Percentiles rank a stretch among this genome's conserved stretches.
Conservation (phyloP, 2,329 filamentous ascomycete genomes). For the Pyrenochaeta sp. region DNA sequence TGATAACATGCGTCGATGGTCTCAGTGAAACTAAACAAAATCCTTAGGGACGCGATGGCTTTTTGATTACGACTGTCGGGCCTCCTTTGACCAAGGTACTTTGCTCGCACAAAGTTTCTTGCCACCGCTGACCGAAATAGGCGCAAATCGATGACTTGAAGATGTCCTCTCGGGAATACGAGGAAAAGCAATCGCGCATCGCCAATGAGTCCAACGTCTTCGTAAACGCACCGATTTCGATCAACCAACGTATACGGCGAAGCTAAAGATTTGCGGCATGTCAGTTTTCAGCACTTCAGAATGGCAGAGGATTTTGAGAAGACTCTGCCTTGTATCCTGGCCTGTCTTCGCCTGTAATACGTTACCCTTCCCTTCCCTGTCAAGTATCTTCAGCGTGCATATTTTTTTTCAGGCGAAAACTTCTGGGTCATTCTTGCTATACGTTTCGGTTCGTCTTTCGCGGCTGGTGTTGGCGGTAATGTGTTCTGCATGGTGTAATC, state of each 20-base stretch:
- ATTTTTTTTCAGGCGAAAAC: not conserved
- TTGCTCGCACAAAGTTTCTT: not conserved
- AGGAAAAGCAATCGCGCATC: slow-evolving; percentile 52
- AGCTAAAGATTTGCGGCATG: slow-evolving; percentile 21
- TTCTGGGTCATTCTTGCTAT: not conserved
- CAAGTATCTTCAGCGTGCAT: slow-evolving; percentile 5
- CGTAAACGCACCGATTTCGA: slow-evolving; percentile 51
- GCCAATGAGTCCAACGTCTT: slow-evolving; percentile 46
- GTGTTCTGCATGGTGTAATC: not conserved
- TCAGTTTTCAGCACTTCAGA: not conserved
- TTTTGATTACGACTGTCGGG: slow-evolving; percentile 52
- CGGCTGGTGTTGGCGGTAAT: not conserved
- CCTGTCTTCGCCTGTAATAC: slow-evolving; percentile 3
- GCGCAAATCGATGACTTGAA: slow-evolving; percentile 55
- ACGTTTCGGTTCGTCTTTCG: not conserved
- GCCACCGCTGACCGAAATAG: slow-evolving; percentile 32
- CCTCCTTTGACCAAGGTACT: slow-evolving; percentile 53
- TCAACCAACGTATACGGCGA: slow-evolving; percentile 45
- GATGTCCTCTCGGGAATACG: slow-evolving; percentile 50
- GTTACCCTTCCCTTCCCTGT: not conserved
- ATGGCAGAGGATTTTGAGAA: not conserved
- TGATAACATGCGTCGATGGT: slow-evolving; percentile 2
- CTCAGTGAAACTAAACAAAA: slow-evolving; percentile 23
- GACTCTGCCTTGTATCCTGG: not conserved
- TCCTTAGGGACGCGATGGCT: slow-evolving; percentile 52